Evolutionary conservation across 2,329 filamentous ascomycete genomes (phyloP), one percentile per base, ranked within the genome.

Genomic region (Decorospora gaudefroyi): DNA sequence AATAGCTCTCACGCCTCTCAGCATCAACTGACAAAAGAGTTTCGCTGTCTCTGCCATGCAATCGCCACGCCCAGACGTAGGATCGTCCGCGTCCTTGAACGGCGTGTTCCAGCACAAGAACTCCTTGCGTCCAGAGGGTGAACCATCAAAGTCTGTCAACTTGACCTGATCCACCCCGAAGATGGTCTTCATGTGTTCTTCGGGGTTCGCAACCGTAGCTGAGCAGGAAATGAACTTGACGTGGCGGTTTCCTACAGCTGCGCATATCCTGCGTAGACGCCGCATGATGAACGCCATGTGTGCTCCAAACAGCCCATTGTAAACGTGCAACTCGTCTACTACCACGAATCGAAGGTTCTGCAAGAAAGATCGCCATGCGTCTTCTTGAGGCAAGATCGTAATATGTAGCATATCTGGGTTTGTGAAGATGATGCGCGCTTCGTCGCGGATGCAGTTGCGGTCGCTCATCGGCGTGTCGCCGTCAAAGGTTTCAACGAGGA

Each of bases 51-150:
- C 92, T 4, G 82, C 80, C 67, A 95, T 83, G 3, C 86, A 85
- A 65, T 89, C 89, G 10, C 88, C 89, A 45, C 93, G 83, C 1
- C 93, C 92, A 59, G 89, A 95, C 0, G 87, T 83, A 6, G 90
- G 88, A 69, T 97, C 92, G 1, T 79, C 81, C 0, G 92, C 90
- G 57, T 96, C 92, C 67, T 90, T 95, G 70, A 84, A 96, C 0
- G 93, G 93, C 0, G 92, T 96, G 60, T 99, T 97, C 93, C 93
- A 99, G 69, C 91, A 97, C 5, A 99, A 65, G 45, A 97, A 97
- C 62, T 97, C 92, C 66, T 97, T 97, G 15, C 90, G 80, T 0
- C 92, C 90, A 4, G 90, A 90, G 0, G 93, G 93, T 0, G 91
- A 96, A 1, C 93, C 93, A 64, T 99, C 93, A 61, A 88, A 91